Percentiles rank a stretch among this genome's conserved stretches.
These are phyloP conservation scores for Elsinoe arachidis DNA, from an alignment of 2,329 filamentous ascomycete species.

Conservation along the genomic window DNA sequence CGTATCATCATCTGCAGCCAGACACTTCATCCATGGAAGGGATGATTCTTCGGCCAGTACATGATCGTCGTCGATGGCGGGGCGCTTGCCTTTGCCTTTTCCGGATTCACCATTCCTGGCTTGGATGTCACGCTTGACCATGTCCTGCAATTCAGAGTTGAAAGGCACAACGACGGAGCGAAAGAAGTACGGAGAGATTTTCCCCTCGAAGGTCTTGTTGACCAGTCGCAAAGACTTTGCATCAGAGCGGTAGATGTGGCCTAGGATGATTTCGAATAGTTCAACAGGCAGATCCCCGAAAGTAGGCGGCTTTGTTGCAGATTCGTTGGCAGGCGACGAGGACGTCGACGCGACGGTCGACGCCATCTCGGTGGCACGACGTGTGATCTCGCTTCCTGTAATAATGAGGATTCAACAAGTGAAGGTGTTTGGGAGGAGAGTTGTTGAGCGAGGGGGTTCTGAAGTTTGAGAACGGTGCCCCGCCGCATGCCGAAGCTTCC, in stretches of 20 bases:
- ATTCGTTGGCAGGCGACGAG: neutral
- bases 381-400: neutral
- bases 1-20: conserved; percentile 31
- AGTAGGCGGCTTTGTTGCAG: conserved; percentile 29
- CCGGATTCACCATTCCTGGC: neutral
- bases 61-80: conserved; percentile 14
- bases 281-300: conserved; percentile 47
- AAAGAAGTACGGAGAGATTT: conserved; percentile 52
- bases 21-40: conserved; percentile 35
- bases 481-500: neutral
- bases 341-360: neutral
- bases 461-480: neutral
- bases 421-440: neutral
- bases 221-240: conserved; percentile 55
- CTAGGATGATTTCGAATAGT: conserved; percentile 51
- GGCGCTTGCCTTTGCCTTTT: conserved; percentile 29
- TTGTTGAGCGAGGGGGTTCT: neutral
- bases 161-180: conserved; percentile 58
- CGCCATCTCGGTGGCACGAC: neutral
- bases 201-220: conserved; percentile 49
- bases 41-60: conserved; percentile 18
- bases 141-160: conserved; percentile 53
- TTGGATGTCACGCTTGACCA: conserved; percentile 27
- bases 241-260: conserved; percentile 48
- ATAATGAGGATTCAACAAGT: neutral